Evolutionary conservation across 2,329 filamentous ascomycete genomes (phyloP).

Genomic region (Neoascochyta sp.): DNA sequence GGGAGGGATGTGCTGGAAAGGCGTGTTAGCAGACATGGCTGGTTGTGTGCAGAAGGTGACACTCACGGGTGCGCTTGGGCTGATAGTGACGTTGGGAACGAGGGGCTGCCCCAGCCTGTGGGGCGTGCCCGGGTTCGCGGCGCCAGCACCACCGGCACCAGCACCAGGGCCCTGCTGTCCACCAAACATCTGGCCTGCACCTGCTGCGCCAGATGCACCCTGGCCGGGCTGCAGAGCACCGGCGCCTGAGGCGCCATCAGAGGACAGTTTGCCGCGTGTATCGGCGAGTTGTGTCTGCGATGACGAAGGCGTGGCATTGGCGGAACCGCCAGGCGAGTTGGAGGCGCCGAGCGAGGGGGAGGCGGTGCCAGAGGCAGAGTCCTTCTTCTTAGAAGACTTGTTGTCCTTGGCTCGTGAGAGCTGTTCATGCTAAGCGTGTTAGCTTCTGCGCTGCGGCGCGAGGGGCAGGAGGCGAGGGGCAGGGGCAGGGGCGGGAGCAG

Average conservation of each 20-base stretch:
- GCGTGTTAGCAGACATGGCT: conserved; percentile 5
- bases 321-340: conserved; percentile 58
- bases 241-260: conserved; percentile 27
- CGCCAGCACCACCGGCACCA: conserved; percentile 46
- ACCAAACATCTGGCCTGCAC: conserved; percentile 31
- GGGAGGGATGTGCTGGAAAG: conserved; percentile 76
- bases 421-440: conserved; percentile 65
- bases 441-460: conserved; percentile 39
- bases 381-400: conserved; percentile 71
- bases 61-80: conserved; percentile 73
- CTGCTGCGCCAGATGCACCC: conserved; percentile 28
- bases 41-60: background rate
- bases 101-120: conserved; percentile 60
- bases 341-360: conserved; percentile 65
- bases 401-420: conserved; percentile 85
- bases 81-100: conserved; percentile 88
- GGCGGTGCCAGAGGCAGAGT: conserved; percentile 62
- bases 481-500: conserved; percentile 20
- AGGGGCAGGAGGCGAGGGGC: conserved; percentile 18
- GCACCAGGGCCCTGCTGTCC: conserved; percentile 26
- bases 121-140: conserved; percentile 52
- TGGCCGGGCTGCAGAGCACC: conserved; percentile 31
- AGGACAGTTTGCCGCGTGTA: conserved; percentile 62
- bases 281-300: conserved; percentile 86
- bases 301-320: conserved; percentile 74